Percentiles rank a stretch among this genome's conserved stretches.
Conservation (phyloP, 768 basidiomycete species). For the Cystoderma amianthinum region DNA sequence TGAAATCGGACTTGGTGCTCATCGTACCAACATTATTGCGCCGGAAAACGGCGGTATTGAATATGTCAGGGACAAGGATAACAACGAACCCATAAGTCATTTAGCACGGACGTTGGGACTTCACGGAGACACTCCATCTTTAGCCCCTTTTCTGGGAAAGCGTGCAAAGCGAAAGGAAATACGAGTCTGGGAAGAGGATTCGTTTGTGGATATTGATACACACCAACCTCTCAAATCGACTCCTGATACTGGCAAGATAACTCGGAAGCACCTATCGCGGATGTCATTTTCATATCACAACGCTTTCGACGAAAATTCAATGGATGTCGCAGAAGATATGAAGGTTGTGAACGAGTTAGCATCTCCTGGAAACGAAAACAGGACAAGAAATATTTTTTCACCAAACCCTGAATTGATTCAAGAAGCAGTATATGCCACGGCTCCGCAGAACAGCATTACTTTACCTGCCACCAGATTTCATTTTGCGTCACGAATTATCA, state of each 20-base stretch:
- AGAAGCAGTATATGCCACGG: too few species aligned
- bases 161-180: slow-evolving; percentile 32
- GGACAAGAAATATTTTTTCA: too few species aligned
- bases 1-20: slow-evolving; percentile 35
- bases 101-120: slow-evolving; percentile 37
- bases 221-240: too few species aligned
- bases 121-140: slow-evolving; percentile 41
- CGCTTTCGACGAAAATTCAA: too few species aligned
- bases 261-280: too few species aligned
- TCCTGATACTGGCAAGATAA: too few species aligned
- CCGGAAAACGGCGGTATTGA: slow-evolving; percentile 2
- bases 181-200: slow-evolving; percentile 29
- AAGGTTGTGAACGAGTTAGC: too few species aligned
- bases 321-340: too few species aligned
- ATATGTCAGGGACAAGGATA: slow-evolving; percentile 3
- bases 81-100: slow-evolving; percentile 11
- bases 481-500: slow-evolving; percentile 36
- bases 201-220: slow-evolving; percentile 31
- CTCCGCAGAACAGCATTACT: too few species aligned
- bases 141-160: slow-evolving; percentile 44
- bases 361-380: too few species aligned
- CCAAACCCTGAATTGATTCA: too few species aligned
- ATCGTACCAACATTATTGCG: slow-evolving; percentile 1
- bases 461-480: slow-evolving; percentile 35
- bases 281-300: too few species aligned